Evolutionary conservation across 1,284 basidiomycete species (phyloP).

Genomic region (Thelephora terrestris): DNA sequence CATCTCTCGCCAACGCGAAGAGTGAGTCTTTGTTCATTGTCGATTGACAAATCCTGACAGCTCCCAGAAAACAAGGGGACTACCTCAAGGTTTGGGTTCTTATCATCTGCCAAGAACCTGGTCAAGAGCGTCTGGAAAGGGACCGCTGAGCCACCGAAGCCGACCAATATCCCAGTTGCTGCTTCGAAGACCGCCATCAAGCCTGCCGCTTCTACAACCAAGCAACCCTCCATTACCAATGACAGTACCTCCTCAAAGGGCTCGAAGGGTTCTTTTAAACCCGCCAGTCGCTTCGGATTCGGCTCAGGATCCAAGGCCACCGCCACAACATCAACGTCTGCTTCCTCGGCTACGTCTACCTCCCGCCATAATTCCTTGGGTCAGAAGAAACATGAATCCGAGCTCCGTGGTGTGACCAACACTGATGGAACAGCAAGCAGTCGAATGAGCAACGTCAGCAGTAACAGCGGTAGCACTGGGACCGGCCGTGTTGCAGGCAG

Average conservation of each 20-base stretch:
- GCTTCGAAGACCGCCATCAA: background rate
- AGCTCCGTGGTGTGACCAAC: conserved; percentile 6
- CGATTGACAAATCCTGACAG: background rate
- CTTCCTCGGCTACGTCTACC: background rate
- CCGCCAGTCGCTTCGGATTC: conserved; percentile 9
- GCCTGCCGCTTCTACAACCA: background rate
- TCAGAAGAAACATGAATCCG: conserved; percentile 1
- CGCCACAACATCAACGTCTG: conserved; percentile 6
- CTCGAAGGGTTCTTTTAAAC: conserved; percentile 9
- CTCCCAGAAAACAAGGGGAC: conserved; percentile 18
- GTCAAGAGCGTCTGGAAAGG: conserved; percentile 30
- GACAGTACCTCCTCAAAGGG: conserved; percentile 3
- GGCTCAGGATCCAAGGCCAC: conserved; percentile 6
- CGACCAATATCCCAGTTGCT: background rate
- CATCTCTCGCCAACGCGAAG: background rate
- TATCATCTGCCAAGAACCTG: conserved; percentile 30
- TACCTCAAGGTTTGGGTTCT: conserved; percentile 26
- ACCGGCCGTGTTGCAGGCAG: conserved; percentile 9
- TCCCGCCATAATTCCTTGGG: conserved; percentile 1
- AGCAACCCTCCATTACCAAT: background rate
- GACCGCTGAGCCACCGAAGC: conserved; percentile 8
- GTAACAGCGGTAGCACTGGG: conserved; percentile 11
- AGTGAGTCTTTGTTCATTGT: conserved; percentile 10
- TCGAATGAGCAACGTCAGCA: conserved; percentile 12
- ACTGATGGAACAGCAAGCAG: conserved; percentile 9